phyloP scores from a whole-genome alignment of 345 rosid genomes.

The Euphorbia peplus region DNA sequence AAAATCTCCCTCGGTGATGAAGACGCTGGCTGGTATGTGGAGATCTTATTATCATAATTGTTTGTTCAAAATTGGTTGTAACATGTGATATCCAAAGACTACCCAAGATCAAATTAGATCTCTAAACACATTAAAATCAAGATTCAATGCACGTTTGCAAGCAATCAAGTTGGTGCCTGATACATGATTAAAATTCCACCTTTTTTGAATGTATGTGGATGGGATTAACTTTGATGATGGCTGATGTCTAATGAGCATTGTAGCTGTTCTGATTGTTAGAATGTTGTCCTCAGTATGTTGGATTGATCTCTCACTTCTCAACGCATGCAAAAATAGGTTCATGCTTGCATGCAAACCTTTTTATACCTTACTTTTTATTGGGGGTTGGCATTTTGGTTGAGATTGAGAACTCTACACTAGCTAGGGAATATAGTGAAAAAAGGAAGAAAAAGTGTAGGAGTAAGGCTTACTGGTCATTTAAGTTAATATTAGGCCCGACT shows the following conservation, averaged over 20 bases:
- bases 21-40: slow-evolving; percentile 81
- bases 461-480: not conserved
- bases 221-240: not conserved
- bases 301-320: not conserved
- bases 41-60: not conserved
- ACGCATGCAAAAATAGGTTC: not conserved
- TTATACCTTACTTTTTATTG: not conserved
- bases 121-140: not conserved
- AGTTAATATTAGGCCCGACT: not conserved
- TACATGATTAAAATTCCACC: not conserved
- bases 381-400: not conserved
- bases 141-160: not conserved
- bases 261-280: not conserved
- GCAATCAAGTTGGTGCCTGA: not conserved
- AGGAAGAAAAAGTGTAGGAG: not conserved
- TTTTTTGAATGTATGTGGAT: not conserved
- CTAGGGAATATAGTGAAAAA: not conserved
- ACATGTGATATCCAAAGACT: not conserved
- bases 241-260: not conserved
- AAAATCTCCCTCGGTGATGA: slow-evolving; percentile 89
- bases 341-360: not conserved
- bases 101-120: not conserved
- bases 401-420: not conserved
- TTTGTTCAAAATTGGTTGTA: not conserved
- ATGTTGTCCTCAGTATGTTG: not conserved